phyloP scores from a whole-genome alignment of 2,329 filamentous ascomycete species.

The Torrubiella hemipterigena region DNA sequence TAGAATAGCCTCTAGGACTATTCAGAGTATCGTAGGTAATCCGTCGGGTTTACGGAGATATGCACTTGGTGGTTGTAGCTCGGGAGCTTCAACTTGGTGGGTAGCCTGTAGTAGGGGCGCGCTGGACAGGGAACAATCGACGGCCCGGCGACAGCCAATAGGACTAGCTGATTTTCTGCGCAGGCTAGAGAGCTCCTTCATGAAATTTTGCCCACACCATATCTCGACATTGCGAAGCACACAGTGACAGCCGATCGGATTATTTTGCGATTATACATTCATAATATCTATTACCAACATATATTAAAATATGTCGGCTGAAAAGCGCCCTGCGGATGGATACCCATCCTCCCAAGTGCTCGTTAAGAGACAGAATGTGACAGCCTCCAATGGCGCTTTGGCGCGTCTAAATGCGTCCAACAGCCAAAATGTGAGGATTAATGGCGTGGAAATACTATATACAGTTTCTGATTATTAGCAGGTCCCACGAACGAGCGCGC shows the following conservation, averaged over 20 bases:
- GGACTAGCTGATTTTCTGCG: neutral
- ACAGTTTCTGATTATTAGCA: slow-evolving; percentile 29
- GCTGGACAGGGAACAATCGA: slow-evolving; percentile 17
- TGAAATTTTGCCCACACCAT: neutral
- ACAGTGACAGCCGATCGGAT: neutral
- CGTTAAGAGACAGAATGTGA: slow-evolving; percentile 76
- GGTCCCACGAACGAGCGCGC: slow-evolving; percentile 66
- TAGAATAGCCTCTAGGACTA: too few species aligned
- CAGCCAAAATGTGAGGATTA: slow-evolving; percentile 35
- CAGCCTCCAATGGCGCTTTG: slow-evolving; percentile 32
- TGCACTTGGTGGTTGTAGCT: too few species aligned
- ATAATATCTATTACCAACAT: too few species aligned
- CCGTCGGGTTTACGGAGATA: too few species aligned
- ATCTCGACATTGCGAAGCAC: neutral
- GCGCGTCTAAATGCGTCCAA: slow-evolving; percentile 38
- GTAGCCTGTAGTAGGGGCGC: slow-evolving; percentile 11
- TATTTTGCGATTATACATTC: too few species aligned
- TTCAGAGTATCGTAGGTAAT: too few species aligned
- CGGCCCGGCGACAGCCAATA: slow-evolving; percentile 17
- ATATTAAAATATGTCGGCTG: slow-evolving; percentile 86
- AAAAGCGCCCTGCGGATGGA: slow-evolving; percentile 83
- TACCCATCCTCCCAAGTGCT: slow-evolving; percentile 72
- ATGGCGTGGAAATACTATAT: too few species aligned
- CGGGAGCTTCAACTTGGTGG: too few species aligned
- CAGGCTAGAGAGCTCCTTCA: too few species aligned